Evolutionary conservation across 345 rosid genomes (phyloP).

Genomic region (Bretschneidera sinensis): DNA sequence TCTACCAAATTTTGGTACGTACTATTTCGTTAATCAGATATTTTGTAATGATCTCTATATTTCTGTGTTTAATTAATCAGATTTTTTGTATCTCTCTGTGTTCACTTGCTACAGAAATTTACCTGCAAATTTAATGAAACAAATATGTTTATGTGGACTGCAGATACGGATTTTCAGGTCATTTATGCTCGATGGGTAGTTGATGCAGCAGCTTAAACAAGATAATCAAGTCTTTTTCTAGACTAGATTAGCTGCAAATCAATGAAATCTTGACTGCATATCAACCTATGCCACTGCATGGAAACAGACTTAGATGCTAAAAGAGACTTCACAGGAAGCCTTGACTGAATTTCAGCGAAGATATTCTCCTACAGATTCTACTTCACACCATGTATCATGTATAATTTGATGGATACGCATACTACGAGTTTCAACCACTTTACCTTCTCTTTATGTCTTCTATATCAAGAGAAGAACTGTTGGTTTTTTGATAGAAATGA

Average conservation of each 20-base stretch:
- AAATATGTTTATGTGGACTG: no score
- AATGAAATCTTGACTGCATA: conserved; percentile 8
- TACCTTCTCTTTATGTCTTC: conserved; percentile 4
- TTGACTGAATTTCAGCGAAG: conserved; percentile 19
- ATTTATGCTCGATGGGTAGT: conserved; percentile 1
- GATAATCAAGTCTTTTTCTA: conserved; percentile 5
- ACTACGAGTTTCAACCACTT: conserved; percentile 17
- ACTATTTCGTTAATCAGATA: no score
- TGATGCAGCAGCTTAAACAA: no score
- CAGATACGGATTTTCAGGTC: conserved; percentile 32
- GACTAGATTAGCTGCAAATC: conserved; percentile 18
- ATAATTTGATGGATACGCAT: not conserved
- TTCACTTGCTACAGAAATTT: no score
- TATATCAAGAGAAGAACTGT: no score
- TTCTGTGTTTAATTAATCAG: no score
- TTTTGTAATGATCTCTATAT: no score
- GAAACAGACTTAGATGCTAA: conserved; percentile 5
- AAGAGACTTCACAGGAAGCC: conserved; percentile 19
- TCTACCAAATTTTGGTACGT: no score
- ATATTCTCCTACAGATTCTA: conserved; percentile 12
- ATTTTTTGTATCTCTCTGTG: no score
- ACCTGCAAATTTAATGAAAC: no score
- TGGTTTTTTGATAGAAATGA: no score
- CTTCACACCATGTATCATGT: conserved; percentile 7
- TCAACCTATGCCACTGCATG: no score